Base-by-base conservation (phyloP, 352 stramenopile species). In the Pythium monospermum region DNA sequence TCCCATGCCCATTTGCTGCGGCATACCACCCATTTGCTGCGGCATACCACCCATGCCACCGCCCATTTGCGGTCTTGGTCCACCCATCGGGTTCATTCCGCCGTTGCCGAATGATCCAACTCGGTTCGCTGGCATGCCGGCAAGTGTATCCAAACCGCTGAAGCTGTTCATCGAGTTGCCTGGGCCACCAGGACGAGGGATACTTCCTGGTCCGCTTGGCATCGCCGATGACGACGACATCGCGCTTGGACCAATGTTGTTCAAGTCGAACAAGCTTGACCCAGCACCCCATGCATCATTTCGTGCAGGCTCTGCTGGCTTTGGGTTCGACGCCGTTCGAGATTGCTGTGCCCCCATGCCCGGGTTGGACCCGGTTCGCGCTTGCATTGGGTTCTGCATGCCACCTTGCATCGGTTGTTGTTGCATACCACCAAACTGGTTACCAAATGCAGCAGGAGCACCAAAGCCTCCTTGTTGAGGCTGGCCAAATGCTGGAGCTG, bases 251-350 rank as follows among this genome's bases (percentile, higher is more conserved):
- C 56, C 66, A 39, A 92, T 56, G 53, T 92, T 92, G 59, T 72
- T 88, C n/a, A 92, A 61, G 49, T 92, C 68, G 15, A 90, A 86
- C 13, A 92, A 58, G 39, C 71, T 84, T 0, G 81, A 92, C 8
- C 81, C 81, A 60, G 81, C 81, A 40, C 81, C 81, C 81, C 81
- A 92, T 4, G 81, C 81, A 40, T 92, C 81, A 43, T 80, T 87
- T 26, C 71, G 73, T 53, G 76, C 71, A 35, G 68, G 75, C n/a
- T 85, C 67, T n/a, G 60, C 52, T 25, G 73, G 30, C 47, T 85
- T 84, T 4, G 72, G 80, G 54, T 83, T 85, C 6, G 72, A 83
- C 16, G 57, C 51, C 8, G 66, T 76, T n/a, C 66, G 68, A 42
- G 59, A 59, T 41, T 69, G 63, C 57, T 64, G 57, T n/a, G 22